Evolutionary conservation across 768 basidiomycete genomes (phyloP).

Genomic region (Rhodotorula paludigena): DNA sequence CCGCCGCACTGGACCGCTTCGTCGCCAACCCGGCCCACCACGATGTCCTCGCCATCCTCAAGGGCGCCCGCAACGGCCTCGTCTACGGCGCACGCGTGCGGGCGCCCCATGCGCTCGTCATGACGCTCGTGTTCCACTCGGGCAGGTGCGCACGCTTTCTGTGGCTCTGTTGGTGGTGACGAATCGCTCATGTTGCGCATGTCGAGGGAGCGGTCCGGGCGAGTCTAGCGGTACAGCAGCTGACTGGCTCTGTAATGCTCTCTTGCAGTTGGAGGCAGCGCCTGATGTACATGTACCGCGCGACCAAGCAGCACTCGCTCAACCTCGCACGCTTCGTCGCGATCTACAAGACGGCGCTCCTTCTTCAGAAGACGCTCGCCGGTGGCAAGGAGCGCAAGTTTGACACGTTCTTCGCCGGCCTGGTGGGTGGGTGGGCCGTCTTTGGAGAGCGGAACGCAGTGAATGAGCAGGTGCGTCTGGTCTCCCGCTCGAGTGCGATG

Average conservation of each 20-base stretch:
- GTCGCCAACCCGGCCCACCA: conserved; percentile 65
- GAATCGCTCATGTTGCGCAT: neutral
- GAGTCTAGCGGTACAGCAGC: too few relatives aligned
- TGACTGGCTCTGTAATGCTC: neutral
- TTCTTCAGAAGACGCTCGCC: conserved; percentile 62
- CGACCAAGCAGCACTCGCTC: conserved; percentile 83
- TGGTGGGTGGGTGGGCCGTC: conserved; percentile 69
- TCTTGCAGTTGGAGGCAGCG: conserved; percentile 65
- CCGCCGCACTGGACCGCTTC: conserved; percentile 19
- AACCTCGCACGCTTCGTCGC: conserved; percentile 93
- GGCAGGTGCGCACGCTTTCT: conserved; percentile 65
- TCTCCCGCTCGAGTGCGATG: neutral
- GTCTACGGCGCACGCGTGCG: conserved; percentile 86
- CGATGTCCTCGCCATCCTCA: conserved; percentile 85
- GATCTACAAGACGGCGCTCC: conserved; percentile 77
- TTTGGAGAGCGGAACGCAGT: conserved; percentile 81
- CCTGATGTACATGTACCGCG: conserved; percentile 62
- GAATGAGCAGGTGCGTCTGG: conserved; percentile 73
- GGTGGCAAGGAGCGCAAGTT: conserved; percentile 71
- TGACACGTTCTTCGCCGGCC: conserved; percentile 88
- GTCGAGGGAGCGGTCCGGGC: neutral
- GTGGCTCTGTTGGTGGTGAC: too few relatives aligned
- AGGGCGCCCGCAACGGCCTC: conserved; percentile 77
- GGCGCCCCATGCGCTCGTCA: conserved; percentile 92
- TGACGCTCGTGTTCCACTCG: conserved; percentile 88